These are phyloP conservation scores for Strigomonas galati DNA, from an alignment of 208 protist genomes.

Conservation along the genomic window DNA sequence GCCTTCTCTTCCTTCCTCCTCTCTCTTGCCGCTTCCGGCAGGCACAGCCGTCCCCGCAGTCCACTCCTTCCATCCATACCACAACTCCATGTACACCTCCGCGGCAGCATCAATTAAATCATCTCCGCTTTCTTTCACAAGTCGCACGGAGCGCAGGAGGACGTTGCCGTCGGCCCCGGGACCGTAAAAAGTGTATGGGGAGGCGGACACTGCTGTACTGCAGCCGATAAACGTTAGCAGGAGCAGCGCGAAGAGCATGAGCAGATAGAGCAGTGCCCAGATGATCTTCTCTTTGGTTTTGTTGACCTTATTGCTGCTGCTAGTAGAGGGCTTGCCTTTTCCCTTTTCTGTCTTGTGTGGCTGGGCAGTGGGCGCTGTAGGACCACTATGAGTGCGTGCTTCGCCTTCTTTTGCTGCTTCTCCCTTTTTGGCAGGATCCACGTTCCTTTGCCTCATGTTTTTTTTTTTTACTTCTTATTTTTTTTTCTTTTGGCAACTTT, in stretches of 20 bases:
- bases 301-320: background rate
- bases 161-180: too few relatives aligned
- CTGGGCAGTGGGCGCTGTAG: too few relatives aligned
- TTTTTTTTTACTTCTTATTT: background rate
- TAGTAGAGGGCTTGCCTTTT: background rate
- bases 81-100: background rate
- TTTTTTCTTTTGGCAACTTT: background rate
- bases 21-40: too few relatives aligned
- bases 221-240: background rate
- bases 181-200: background rate
- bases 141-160: background rate
- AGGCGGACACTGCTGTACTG: background rate
- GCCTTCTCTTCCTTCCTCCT: too few relatives aligned
- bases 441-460: background rate
- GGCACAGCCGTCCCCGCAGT: background rate
- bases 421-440: too few relatives aligned
- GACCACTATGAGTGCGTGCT: background rate
- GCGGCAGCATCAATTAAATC: background rate
- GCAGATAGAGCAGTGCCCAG: background rate
- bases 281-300: background rate
- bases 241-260: background rate
- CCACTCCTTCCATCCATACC: background rate
- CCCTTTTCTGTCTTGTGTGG: background rate
- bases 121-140: background rate
- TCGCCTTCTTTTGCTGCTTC: background rate